phyloP scores from a whole-genome alignment of 1,139 yeast species.

The Yamadazyma jaroonii region DNA sequence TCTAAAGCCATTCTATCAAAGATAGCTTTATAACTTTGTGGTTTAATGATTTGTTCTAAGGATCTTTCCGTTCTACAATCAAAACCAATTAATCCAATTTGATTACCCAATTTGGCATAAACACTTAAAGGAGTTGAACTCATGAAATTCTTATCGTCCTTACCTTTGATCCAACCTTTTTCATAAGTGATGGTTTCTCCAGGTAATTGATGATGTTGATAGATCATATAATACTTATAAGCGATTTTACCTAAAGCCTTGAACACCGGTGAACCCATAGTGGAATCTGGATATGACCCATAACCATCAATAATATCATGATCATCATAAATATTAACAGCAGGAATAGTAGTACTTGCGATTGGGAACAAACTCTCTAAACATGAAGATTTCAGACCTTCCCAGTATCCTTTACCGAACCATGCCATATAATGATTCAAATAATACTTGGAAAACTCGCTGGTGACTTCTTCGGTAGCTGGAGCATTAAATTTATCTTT shows the following conservation, averaged over 20 bases:
- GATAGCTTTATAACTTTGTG: constrained; percentile 54
- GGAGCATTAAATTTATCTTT: constrained; percentile 27
- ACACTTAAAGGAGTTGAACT: constrained; percentile 67
- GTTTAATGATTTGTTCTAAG: constrained; percentile 53
- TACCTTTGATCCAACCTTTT: constrained; percentile 53
- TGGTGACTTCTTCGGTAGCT: constrained; percentile 44
- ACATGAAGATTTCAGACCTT: constrained; percentile 63
- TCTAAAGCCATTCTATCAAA: constrained; percentile 62
- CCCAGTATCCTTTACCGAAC: constrained; percentile 90
- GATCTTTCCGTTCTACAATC: constrained; percentile 94
- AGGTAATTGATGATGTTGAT: constrained; percentile 77
- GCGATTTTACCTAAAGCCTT: constrained; percentile 72
- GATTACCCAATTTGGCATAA: constrained; percentile 71
- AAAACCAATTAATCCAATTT: constrained; percentile 69
- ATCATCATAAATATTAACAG: constrained; percentile 80
- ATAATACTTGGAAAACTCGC: constrained; percentile 64
- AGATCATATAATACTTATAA: constrained; percentile 81
- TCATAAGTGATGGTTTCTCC: constrained; percentile 44
- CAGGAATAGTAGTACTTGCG: constrained; percentile 80
- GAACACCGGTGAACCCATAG: constrained; percentile 73
- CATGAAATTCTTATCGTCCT: constrained; percentile 49
- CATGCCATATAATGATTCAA: constrained; percentile 73
- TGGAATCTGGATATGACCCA: constrained; percentile 76
- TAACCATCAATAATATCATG: constrained; percentile 96
- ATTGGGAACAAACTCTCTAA: constrained; percentile 66